These are phyloP conservation scores for Malus sylvestris DNA, from an alignment of 306 rosid genomes.

Conservation along the genomic window DNA sequence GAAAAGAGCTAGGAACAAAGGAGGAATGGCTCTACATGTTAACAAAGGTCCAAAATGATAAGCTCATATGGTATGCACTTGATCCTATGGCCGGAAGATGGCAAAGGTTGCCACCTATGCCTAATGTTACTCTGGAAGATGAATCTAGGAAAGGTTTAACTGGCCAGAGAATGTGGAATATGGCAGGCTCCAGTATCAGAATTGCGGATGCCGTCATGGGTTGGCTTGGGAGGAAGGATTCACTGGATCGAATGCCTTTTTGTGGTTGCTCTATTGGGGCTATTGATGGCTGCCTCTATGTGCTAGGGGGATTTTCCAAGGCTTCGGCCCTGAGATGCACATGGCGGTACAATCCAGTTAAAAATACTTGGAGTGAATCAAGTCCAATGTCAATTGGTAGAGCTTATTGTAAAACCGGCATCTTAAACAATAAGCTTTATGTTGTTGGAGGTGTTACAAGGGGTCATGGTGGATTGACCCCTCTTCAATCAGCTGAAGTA, in stretches of 20 bases:
- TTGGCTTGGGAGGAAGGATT: slow-evolving; percentile 74
- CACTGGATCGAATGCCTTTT: slow-evolving; percentile 67
- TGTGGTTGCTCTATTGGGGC: slow-evolving; percentile 87
- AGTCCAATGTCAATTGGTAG: slow-evolving; percentile 73
- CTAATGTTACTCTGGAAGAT: slow-evolving; percentile 46
- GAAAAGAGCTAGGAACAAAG: slow-evolving; percentile 69
- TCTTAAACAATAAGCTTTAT: slow-evolving; percentile 74
- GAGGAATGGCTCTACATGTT: slow-evolving; percentile 90
- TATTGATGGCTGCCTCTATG: slow-evolving; percentile 79
- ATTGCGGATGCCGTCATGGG: slow-evolving; percentile 70
- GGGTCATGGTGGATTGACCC: slow-evolving; percentile 71
- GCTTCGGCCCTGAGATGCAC: slow-evolving; percentile 73
- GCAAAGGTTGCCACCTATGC: slow-evolving; percentile 87
- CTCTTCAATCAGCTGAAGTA: slow-evolving; percentile 89
- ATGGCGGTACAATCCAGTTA: slow-evolving; percentile 63
- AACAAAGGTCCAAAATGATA: slow-evolving; percentile 58
- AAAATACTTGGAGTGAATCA: slow-evolving; percentile 63
- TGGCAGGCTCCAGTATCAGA: slow-evolving; percentile 61
- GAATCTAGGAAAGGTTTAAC: slow-evolving; percentile 49
- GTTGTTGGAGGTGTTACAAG: slow-evolving; percentile 93
- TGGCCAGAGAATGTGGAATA: slow-evolving; percentile 65
- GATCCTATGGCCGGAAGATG: slow-evolving; percentile 69
- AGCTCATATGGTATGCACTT: slow-evolving; percentile 63
- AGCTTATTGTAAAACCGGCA: slow-evolving; percentile 84
- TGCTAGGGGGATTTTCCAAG: slow-evolving; percentile 84